Percentiles rank a stretch among this genome's conserved stretches.
phyloP scores from a whole-genome alignment of 495 filamentous ascomycete genomes.

The Amniculicola lignicola region DNA sequence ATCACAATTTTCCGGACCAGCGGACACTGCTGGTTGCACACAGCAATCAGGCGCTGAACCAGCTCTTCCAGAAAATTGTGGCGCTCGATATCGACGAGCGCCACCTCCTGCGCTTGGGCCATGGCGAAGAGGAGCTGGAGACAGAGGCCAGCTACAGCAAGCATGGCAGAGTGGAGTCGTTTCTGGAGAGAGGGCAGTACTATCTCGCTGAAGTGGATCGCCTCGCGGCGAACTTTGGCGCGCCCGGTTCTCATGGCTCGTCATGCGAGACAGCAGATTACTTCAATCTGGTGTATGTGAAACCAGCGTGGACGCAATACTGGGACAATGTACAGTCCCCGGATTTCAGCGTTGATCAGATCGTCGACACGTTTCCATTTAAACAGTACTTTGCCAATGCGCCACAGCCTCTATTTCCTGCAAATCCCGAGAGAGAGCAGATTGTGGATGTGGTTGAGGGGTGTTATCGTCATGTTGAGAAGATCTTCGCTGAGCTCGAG shows the following conservation, averaged over 20 bases:
- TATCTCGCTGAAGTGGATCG: slow-evolving; percentile 84
- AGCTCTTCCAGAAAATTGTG: slow-evolving; percentile 98
- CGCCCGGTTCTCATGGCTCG: slow-evolving; percentile 85
- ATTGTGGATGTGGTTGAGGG: slow-evolving; percentile 75
- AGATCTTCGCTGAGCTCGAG: slow-evolving; percentile 88
- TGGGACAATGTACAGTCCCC: slow-evolving; percentile 52
- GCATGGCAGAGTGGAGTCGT: slow-evolving; percentile 89
- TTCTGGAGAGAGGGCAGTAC: slow-evolving; percentile 79
- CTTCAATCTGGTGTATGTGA: slow-evolving; percentile 88
- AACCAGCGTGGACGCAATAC: slow-evolving; percentile 85
- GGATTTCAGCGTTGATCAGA: slow-evolving; percentile 55
- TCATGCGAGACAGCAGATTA: slow-evolving; percentile 96
- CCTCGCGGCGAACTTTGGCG: slow-evolving; percentile 75
- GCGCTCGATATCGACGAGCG: slow-evolving; percentile 92
- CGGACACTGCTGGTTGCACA: slow-evolving; percentile 92
- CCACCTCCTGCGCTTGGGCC: slow-evolving; percentile 87
- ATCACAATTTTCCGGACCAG: slow-evolving; percentile 93
- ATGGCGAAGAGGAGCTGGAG: slow-evolving; percentile 90
- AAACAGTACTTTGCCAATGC: slow-evolving; percentile 84
- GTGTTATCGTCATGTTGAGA: slow-evolving; percentile 86
- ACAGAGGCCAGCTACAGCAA: slow-evolving; percentile 90
- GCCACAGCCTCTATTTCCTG: slow-evolving; percentile 77
- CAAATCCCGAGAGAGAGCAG: slow-evolving; percentile 59
- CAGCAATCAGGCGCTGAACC: slow-evolving; percentile 96
- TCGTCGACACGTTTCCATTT: slow-evolving; percentile 82